phyloP scores from a whole-genome alignment of 1,284 basidiomycete genomes.

The Earliella scabrosa region DNA sequence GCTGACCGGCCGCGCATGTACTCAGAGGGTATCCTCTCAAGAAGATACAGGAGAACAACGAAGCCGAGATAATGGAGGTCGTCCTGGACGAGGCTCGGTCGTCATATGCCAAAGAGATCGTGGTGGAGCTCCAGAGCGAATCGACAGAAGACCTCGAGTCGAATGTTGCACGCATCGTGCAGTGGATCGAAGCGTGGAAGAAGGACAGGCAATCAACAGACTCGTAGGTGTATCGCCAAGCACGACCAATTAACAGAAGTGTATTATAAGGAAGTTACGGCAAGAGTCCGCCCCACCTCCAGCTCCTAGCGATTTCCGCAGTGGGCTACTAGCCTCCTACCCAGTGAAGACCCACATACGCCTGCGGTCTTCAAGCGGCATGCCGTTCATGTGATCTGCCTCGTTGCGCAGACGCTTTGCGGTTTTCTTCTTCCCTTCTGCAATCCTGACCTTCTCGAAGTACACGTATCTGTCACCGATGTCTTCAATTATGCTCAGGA shows the following conservation, averaged over 20 bases:
- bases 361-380: conserved; percentile 37
- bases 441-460: conserved; percentile 52
- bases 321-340: too few species aligned
- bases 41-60: conserved; percentile 98
- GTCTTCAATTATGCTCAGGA: background rate
- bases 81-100: conserved; percentile 88
- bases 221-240: conserved; percentile 6
- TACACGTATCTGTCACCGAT: conserved; percentile 43
- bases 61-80: conserved; percentile 97
- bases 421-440: conserved; percentile 53
- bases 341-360: conserved; percentile 31
- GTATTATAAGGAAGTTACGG: too few species aligned
- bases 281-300: too few species aligned
- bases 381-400: conserved; percentile 33
- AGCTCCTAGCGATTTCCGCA: too few species aligned
- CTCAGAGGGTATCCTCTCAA: conserved; percentile 84
- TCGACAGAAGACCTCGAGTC: conserved; percentile 82
- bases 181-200: conserved; percentile 86
- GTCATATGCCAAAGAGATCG: conserved; percentile 84
- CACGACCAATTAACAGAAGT: too few species aligned
- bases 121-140: conserved; percentile 88
- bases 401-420: conserved; percentile 44
- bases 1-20: background rate
- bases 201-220: conserved; percentile 48
- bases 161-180: conserved; percentile 83